Evolutionary conservation across 2,329 filamentous ascomycete genomes (phyloP).

Genomic region (Stachybotrys echinatus): DNA sequence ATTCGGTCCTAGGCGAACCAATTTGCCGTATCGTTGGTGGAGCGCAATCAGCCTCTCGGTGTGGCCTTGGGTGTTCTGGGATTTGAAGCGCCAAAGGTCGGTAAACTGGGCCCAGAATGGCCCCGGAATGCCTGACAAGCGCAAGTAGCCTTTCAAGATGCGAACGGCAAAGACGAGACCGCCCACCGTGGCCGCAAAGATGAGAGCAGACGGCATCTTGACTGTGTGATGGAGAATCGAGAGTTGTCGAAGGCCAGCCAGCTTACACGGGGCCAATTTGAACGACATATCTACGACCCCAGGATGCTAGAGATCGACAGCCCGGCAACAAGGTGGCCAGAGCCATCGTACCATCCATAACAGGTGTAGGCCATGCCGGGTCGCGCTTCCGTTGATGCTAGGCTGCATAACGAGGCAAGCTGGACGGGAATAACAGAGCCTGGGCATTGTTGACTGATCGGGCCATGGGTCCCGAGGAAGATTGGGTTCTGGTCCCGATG

Average conservation of each 20-base stretch:
- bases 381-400: neutral
- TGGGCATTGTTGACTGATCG: neutral
- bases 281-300: neutral
- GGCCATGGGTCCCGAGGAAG: neutral
- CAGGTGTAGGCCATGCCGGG: neutral
- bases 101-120: neutral
- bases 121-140: neutral
- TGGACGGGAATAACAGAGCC: neutral
- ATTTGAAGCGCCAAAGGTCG: constrained; percentile 1
- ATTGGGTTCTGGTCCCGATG: neutral
- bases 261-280: neutral
- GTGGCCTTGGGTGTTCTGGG: constrained; percentile 1
- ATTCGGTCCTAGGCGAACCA: constrained; percentile 2
- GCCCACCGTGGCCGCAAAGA: neutral
- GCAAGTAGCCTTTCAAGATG: neutral
- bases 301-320: no score
- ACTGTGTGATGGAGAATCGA: neutral
- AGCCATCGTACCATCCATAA: no score
- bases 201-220: neutral
- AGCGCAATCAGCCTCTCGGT: constrained; percentile 1
- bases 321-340: no score
- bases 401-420: neutral
- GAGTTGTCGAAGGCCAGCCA: neutral
- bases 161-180: neutral
- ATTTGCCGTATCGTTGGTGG: constrained; percentile 1